Percentiles rank a stretch among this genome's conserved stretches.
Evolutionary conservation across 169 alveolate genomes (phyloP).

Genomic region (Eimeria necatrix): DNA sequence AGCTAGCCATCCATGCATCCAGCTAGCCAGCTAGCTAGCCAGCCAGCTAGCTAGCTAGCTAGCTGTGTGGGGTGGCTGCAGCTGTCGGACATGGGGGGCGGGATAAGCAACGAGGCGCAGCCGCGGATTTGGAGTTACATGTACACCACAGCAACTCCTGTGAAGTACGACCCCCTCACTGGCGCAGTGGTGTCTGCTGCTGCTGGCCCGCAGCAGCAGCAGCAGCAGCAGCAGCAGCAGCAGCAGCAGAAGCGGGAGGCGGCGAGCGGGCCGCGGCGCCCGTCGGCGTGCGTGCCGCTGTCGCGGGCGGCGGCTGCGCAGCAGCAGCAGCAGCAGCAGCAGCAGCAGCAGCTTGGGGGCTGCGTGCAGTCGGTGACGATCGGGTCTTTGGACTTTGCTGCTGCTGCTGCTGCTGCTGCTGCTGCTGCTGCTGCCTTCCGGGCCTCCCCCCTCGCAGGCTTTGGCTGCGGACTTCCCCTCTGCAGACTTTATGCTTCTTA

Average conservation of each 20-base stretch:
- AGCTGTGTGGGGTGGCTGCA: background rate
- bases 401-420: background rate
- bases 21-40: too few species aligned
- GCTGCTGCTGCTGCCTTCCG: background rate
- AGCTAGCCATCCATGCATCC: too few species aligned
- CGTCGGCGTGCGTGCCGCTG: background rate
- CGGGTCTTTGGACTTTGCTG: slow-evolving; percentile 16
- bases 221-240: slow-evolving; percentile 35
- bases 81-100: slow-evolving; percentile 13
- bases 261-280: too few species aligned
- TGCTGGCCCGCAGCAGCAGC: background rate
- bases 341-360: background rate
- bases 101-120: background rate
- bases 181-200: background rate
- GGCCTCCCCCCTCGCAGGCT: slow-evolving; percentile 77
- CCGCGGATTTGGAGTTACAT: slow-evolving; percentile 63
- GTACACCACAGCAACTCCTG: slow-evolving; percentile 76
- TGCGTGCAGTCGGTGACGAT: slow-evolving; percentile 10
- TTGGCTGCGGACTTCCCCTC: slow-evolving; percentile 81
- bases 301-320: too few species aligned
- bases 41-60: background rate
- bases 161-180: slow-evolving; percentile 28
- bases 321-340: background rate
- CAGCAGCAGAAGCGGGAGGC: background rate
- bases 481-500: slow-evolving; percentile 76